Evolutionary conservation across 257 asterid species (phyloP), one percentile per base, ranked within the genome.

Genomic region (Coffea canephora): DNA sequence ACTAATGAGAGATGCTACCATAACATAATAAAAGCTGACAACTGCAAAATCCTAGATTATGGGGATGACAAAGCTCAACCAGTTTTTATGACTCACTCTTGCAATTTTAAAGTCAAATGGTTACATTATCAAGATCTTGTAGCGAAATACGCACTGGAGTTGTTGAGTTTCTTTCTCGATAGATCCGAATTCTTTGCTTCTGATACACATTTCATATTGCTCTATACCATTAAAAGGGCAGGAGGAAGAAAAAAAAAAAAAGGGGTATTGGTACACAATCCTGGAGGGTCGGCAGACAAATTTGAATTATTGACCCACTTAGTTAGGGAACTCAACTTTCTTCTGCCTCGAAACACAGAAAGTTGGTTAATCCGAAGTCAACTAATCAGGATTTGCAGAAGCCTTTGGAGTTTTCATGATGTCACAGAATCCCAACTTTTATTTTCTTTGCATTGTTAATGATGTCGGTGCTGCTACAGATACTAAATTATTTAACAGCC

Each of bases 91-190:
- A 13, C 65, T 8, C 39, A 68, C 54, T 54, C 66, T 66, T 71
- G 64, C 73, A 74, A n/a, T 34, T 70, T 69, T 27, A 11, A 75
- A 80, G 87, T 81, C 82, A 81, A 84, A 69, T 64, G 71, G 76
- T 25, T 61, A 54, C 79, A 80, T 80, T 62, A 80, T 83, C 77
- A 80, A 71, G 12, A 54, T 57, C 71, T 80, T 73, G 68, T 66
- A 65, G 7, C 18, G 31, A 68, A 77, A 43, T 72, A 50, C 43
- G 49, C 5, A 50, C 19, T 5, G n/a, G 79, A 76, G 64, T 25
- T 62, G 62, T 76, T 76, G 61, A 76, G 62, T 43, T 27, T 27
- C 27, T 27, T 18, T 18, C 48, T 76, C 79, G 45, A 62, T 76
- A 67, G 27, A 62, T 25, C 66, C 49, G 1, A 52, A 73, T 2